Evolutionary conservation across 2,329 filamentous ascomycete genomes (phyloP), one percentile per base, ranked within the genome.

Genomic region (Mariannaea elegans): DNA sequence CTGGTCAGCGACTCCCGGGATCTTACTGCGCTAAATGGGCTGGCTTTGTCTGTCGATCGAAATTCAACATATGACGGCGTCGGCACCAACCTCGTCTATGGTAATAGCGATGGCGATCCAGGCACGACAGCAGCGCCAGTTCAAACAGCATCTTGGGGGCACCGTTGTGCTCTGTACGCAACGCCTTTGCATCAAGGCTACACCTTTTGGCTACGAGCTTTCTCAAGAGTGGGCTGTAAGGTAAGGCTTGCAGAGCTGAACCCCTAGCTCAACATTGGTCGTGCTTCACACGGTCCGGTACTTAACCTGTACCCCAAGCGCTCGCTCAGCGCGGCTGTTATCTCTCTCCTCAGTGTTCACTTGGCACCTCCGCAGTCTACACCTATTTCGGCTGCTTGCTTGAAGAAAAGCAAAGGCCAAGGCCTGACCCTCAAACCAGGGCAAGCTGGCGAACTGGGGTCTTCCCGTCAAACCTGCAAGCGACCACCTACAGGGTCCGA

Each of bases 41-140:
- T 27, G 42, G 53, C 31, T 45, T 38, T 23, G 41, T 45, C 7
- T 66, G 63, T 32, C 59, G 65, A 70, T 69, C 67, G 49, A 32
- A 16, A 64, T 66, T 54, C 56, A 59, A 52, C 52, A 63, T 24
- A 45, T 49, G 49, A 46, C 52, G 39, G 42, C 44, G 49, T 55
- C 52, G 58, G 51, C 50, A 59, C 55, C 48, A 42, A 41, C 29
- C 41, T 57, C 49, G 46, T 44, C 14, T 47, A 31, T 41, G 32
- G 58, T 21, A 52, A 44, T 14, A 19, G 34, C n/a, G 24, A 19
- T 34, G 52, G 42, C 31, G 36, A 56, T 61, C 47, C 9, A 32
- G 34, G n/a, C 34, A 61, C 27, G 27, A 8, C 42, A 61, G 31
- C 34, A 13, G 32, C 13, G 13, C 24, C 52, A 38, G 21, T 23